Evolutionary conservation across 192 early-diverging fungal genomes (phyloP), one percentile per base, ranked within the genome.

Genomic region (Chytriomyces sp.): DNA sequence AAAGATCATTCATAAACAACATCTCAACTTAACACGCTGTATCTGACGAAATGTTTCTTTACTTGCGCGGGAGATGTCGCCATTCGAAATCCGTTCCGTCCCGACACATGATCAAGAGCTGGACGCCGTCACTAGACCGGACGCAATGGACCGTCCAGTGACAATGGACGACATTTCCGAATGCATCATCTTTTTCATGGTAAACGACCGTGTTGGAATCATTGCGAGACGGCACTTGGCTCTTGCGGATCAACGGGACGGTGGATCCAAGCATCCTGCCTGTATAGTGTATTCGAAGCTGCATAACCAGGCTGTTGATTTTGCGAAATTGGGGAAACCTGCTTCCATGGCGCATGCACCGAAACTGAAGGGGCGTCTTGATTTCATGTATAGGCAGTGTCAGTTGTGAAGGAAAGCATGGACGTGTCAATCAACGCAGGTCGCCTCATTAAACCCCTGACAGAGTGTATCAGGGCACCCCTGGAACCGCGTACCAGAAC

Each of bases 261-360:
- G 73, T 9, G 73, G 73, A 66, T 50, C 73, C 11, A 64, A 7
- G 7, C 61, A 75, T 35, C 64, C 73, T 1, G 63, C 65, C 20
- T 75, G 73, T 43, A 63, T 75, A 2, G 5, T 53, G 11, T 48
- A 65, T 13, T 16, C 73, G 11, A 47, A 75, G n/a, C 79, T 93
- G 5, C 88, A 90, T 75, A 90, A 89, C 28, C 80, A 81, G 5
- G 92, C 92, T 1, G 91, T 93, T 2, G 92, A 93, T 76, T 93
- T 89, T 35, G 87, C 90, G 8, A 93, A 93, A 72, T 85, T 88
- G 2, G 80, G 80, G 18, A 81, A 77, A n/a, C 86, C 91, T 46
- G 90, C 88, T 7, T 67, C 62, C 6, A 73, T 92, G 18, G 74
- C 50, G 11, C 44, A 47, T 0, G 86, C 86, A 9, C 76, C 90